Evolutionary conservation across 2,329 filamentous ascomycete genomes (phyloP), one percentile per base, ranked within the genome.

Genomic region (Samsoniella hepiali): DNA sequence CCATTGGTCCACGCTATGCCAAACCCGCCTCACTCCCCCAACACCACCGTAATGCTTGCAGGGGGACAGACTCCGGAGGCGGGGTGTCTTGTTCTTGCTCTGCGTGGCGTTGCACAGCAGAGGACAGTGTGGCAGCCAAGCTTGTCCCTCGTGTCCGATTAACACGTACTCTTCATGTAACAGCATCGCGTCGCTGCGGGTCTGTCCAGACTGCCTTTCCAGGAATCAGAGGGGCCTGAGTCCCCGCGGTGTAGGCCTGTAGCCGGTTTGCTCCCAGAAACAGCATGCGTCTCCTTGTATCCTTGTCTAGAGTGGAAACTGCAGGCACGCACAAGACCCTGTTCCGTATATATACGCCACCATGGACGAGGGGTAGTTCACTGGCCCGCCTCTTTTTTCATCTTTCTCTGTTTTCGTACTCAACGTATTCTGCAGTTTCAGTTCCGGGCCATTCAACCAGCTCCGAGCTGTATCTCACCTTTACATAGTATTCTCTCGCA

Each of bases 1-100:
- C 69, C 70, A 79, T 79, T 79, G 77, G 77, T 66, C 73, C 70
- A 73, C 70, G 68, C 69, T 63, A 57, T 51, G 34, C 44, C 29
- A 50, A 49, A 17, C 51, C 51, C 60, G 50, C 49, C 38, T 53
- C 44, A 5, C 38, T 17, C 31, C 40, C 32, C 17, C 44, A 63
- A 42, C 44, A 40, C 22, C 31, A 34, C 50, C 51, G 22, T 38
- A 27, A 42, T 54, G 49, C 22, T n/a, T 54, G 38, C 58, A 61
- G 38, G 58, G 38, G 22, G 22, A 61, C 45, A 54, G 17, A 44
- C 60, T 49, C 44, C 32, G 36, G 53, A 57, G 60, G 53, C 53
- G 53, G 60, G 60, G 60, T 51, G 22, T 38, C 42, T 17, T 50
- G 32, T 9, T 6, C 17, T 29, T 45, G 31, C 38, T 47, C 22